These are phyloP conservation scores for Trichoderma sp. DNA, from an alignment of 2,329 filamentous ascomycete genomes.

Conservation along the genomic window DNA sequence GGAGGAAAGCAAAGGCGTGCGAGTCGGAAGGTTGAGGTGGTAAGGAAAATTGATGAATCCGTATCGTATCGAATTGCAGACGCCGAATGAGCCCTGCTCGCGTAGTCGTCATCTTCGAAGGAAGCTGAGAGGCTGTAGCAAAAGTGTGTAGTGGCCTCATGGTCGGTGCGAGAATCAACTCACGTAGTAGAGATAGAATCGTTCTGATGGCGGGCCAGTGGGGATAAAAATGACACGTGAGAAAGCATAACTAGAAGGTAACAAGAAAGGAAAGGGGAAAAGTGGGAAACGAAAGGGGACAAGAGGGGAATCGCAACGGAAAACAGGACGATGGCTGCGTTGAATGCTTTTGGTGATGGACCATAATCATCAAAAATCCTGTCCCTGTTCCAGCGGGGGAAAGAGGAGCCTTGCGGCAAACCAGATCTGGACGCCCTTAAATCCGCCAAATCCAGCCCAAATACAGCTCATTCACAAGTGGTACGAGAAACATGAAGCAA, in stretches of 20 bases:
- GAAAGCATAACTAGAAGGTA: conserved; percentile 26
- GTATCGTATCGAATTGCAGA: conserved; percentile 12
- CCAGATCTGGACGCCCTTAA: conserved; percentile 55
- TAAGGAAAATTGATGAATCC: not conserved
- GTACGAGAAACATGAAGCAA: conserved; percentile 34
- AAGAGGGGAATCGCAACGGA: conserved; percentile 29
- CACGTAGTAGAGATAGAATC: conserved; percentile 19
- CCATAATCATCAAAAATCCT: conserved; percentile 48
- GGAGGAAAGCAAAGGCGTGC: not conserved
- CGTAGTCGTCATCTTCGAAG: not conserved
- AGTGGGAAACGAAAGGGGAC: conserved; percentile 21
- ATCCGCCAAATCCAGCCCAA: conserved; percentile 55
- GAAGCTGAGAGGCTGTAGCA: not conserved
- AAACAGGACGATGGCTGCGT: conserved; percentile 28
- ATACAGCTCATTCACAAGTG: conserved; percentile 36
- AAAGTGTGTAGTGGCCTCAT: conserved; percentile 10
- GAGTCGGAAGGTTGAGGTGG: not conserved
- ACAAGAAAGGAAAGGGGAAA: conserved; percentile 26
- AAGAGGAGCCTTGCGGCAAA: conserved; percentile 63
- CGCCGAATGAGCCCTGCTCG: conserved; percentile 3
- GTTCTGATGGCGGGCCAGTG: conserved; percentile 8
- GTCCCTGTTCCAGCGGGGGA: conserved; percentile 46
- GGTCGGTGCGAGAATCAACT: conserved; percentile 16
- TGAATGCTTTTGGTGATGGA: conserved; percentile 30
- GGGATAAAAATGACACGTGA: conserved; percentile 28